phyloP scores from a whole-genome alignment of 2,329 filamentous ascomycete species.

The Ceratocystis eucalypticola region DNA sequence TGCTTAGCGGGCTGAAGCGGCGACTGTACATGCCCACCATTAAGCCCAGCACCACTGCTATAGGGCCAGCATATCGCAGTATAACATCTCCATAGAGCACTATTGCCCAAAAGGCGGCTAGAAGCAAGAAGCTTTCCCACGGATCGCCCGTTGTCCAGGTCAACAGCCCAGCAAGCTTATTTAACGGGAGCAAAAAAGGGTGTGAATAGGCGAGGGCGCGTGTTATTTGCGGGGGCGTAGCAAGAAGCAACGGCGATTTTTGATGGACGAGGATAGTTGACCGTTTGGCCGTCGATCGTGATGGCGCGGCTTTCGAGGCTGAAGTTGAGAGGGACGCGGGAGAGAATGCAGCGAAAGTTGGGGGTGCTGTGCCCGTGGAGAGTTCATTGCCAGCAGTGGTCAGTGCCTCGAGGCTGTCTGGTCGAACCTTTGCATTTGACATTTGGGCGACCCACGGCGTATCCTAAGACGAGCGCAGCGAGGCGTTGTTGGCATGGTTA shows the following conservation, averaged over 20 bases:
- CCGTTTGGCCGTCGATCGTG: conserved; percentile 46
- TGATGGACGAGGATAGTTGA: conserved; percentile 93
- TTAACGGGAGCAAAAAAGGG: conserved; percentile 80
- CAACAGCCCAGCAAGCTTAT: conserved; percentile 68
- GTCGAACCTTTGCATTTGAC: conserved; percentile 20
- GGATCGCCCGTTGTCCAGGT: conserved; percentile 91
- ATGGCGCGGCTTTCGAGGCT: conserved; percentile 36
- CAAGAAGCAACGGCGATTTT: conserved; percentile 83
- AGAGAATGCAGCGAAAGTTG: conserved; percentile 82
- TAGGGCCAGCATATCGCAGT: conserved; percentile 68
- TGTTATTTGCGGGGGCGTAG: conserved; percentile 89
- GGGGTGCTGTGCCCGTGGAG: conserved; percentile 34
- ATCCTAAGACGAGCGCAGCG: conserved; percentile 11
- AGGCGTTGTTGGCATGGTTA: not conserved
- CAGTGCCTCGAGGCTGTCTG: conserved; percentile 16
- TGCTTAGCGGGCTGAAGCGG: conserved; percentile 79
- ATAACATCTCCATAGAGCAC: conserved; percentile 76
- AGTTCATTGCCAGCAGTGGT: conserved; percentile 12
- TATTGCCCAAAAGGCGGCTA: conserved; percentile 72
- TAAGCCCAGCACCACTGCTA: conserved; percentile 64
- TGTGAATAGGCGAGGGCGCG: conserved; percentile 90
- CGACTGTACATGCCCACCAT: conserved; percentile 88
- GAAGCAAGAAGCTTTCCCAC: conserved; percentile 90
- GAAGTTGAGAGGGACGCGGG: conserved; percentile 58
- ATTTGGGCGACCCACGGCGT: conserved; percentile 21